phyloP scores from a whole-genome alignment of 2,329 filamentous ascomycete genomes.

The Trichoderma semiorbis region DNA sequence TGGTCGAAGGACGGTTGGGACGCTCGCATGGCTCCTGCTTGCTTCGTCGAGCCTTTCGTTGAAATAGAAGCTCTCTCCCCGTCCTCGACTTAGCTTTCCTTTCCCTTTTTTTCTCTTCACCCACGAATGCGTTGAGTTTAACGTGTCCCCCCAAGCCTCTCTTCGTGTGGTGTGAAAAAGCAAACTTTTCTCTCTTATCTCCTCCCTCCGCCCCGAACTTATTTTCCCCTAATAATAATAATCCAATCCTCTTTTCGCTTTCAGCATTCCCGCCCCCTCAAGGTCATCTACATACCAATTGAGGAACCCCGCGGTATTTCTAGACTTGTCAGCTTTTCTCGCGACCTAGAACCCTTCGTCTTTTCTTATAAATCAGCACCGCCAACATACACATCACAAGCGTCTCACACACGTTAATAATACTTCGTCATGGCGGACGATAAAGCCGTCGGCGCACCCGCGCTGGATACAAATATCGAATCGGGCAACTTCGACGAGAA shows the following conservation, averaged over 20 bases:
- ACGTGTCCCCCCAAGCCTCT: constrained; percentile 30
- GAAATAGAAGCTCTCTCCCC: constrained; percentile 40
- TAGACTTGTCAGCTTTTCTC: constrained; percentile 9
- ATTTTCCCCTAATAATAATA: constrained; percentile 18
- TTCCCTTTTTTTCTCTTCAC: constrained; percentile 41
- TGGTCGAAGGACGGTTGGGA: not conserved
- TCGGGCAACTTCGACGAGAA: constrained; percentile 65
- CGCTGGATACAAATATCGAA: constrained; percentile 62
- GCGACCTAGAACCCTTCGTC: constrained; percentile 12
- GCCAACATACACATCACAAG: constrained; percentile 10
- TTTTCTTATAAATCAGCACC: constrained; percentile 7
- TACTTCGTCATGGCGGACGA: constrained; percentile 50
- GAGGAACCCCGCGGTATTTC: constrained; percentile 15
- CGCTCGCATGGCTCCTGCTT: constrained; percentile 14
- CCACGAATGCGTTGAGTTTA: constrained; percentile 49
- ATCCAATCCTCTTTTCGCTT: constrained; percentile 18
- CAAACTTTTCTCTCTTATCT: constrained; percentile 20
- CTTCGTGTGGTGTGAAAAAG: constrained; percentile 44
- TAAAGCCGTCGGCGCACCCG: constrained; percentile 50
- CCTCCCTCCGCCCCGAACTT: not conserved
- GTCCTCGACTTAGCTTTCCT: constrained; percentile 21
- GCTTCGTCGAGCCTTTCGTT: constrained; percentile 27
- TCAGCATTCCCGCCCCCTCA: constrained; percentile 14
- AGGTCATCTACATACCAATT: not conserved
- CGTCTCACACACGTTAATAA: constrained; percentile 3